Conservation (phyloP, 1,284 basidiomycete genomes). For the Apiotrichum brassicae region DNA sequence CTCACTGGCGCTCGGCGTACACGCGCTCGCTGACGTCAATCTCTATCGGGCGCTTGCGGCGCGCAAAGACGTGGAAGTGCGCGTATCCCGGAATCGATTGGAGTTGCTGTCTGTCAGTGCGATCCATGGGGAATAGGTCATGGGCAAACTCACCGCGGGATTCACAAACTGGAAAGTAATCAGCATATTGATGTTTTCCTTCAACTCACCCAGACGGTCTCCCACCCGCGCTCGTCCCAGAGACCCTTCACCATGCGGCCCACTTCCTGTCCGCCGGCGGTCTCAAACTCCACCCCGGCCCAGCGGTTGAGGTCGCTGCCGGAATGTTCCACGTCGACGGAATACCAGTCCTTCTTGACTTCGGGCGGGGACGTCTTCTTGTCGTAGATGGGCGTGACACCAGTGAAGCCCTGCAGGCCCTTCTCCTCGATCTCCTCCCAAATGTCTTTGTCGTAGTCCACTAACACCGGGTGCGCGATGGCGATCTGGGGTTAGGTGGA, state of each 20-base stretch:
- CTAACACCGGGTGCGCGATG: slow-evolving; percentile 40
- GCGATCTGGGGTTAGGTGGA: slow-evolving; percentile 24
- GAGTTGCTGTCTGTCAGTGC: slow-evolving; percentile 21
- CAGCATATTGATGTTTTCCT: neutral
- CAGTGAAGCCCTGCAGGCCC: slow-evolving; percentile 43
- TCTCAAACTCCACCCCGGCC: slow-evolving; percentile 32
- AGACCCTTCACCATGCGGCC: slow-evolving; percentile 39
- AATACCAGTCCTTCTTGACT: slow-evolving; percentile 22
- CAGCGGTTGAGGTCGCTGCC: slow-evolving; percentile 29
- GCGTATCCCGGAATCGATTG: slow-evolving; percentile 43
- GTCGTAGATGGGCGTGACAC: slow-evolving; percentile 21
- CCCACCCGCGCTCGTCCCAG: slow-evolving; percentile 44
- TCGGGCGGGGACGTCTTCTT: neutral
- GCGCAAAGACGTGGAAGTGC: slow-evolving; percentile 45
- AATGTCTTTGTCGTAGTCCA: slow-evolving; percentile 27
- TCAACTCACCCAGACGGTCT: slow-evolving; percentile 41
- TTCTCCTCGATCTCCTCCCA: slow-evolving; percentile 37
- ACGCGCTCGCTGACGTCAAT: slow-evolving; percentile 24
- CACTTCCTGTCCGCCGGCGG: slow-evolving; percentile 35
- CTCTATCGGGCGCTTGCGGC: slow-evolving; percentile 42
- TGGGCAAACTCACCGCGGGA: slow-evolving; percentile 11
- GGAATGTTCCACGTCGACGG: slow-evolving; percentile 25
- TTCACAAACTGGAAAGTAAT: slow-evolving; percentile 26
- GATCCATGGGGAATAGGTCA: too few species aligned
- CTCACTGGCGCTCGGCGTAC: neutral